Evolutionary conservation across 2,329 filamentous ascomycete species (phyloP).

Genomic region (Fusarium sarcochroum): DNA sequence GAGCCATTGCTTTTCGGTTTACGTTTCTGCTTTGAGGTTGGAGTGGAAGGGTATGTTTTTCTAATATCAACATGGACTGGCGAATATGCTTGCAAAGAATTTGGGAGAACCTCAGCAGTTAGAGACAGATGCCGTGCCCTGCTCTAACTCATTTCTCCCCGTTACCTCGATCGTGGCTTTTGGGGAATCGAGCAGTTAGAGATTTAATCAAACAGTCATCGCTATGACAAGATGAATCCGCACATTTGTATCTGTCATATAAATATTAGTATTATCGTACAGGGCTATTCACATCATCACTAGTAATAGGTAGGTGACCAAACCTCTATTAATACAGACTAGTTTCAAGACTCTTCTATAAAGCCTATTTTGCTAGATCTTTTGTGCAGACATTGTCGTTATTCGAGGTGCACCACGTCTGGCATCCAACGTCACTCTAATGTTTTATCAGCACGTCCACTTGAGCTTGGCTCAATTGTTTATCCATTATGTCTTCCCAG

Average conservation of each 20-base stretch:
- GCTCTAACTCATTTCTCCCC: conserved; percentile 2
- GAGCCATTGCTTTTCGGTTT: conserved; percentile 38
- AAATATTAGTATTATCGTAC: not conserved
- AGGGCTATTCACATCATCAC: not conserved
- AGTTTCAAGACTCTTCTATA: no score
- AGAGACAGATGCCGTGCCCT: not conserved
- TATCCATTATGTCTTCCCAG: no score
- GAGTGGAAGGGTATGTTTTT: conserved; percentile 23
- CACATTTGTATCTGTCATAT: not conserved
- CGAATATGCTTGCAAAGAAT: conserved; percentile 28
- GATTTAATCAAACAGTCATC: not conserved
- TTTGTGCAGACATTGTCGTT: no score
- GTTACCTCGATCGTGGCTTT: conserved; percentile 2
- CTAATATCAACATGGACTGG: conserved; percentile 22
- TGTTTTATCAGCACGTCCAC: no score
- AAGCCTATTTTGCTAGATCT: no score
- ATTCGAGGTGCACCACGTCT: no score
- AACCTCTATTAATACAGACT: no score
- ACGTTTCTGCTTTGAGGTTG: conserved; percentile 16
- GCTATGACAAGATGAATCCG: not conserved
- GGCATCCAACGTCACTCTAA: no score
- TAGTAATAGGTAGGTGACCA: no score
- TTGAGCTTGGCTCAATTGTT: no score
- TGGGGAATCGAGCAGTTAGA: conserved; percentile 5
- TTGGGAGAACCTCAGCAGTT: not conserved